These are phyloP conservation scores for Dactylellina leptospora DNA, from an alignment of 2,329 filamentous ascomycete species.

Conservation along the genomic window DNA sequence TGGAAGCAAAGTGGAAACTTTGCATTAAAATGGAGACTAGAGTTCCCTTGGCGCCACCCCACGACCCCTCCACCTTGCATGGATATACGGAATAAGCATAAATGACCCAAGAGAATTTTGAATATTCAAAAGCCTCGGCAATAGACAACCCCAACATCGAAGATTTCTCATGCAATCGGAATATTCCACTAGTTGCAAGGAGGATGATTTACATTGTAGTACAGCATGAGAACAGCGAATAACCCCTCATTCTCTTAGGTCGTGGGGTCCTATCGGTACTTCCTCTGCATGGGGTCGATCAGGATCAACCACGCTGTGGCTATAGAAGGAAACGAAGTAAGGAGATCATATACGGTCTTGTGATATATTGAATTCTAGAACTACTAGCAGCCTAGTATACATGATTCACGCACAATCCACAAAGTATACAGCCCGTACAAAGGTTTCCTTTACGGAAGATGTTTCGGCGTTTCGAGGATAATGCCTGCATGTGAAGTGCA, in stretches of 20 bases:
- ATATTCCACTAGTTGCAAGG: no score
- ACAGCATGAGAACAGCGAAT: slow-evolving; percentile 2
- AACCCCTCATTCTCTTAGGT: neutral
- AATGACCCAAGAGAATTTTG: neutral
- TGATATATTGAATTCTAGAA: neutral
- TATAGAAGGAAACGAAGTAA: neutral
- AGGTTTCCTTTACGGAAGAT: neutral
- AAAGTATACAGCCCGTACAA: no score
- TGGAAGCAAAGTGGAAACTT: no score
- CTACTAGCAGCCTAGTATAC: neutral
- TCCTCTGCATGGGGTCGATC: neutral
- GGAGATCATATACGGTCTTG: neutral
- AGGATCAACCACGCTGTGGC: neutral
- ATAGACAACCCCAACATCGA: neutral
- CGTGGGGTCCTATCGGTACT: neutral
- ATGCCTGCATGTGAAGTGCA: slow-evolving; percentile 9
- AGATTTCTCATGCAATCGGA: neutral
- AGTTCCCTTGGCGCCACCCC: no score
- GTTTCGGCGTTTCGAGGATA: slow-evolving; percentile 9
- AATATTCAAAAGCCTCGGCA: neutral
- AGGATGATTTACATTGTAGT: neutral
- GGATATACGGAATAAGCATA: neutral
- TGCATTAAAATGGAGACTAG: no score
- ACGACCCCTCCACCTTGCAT: no score
- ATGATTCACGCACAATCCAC: neutral